Conservation (phyloP, 2,329 filamentous ascomycete genomes). For the Cytospora paraplurivora region DNA sequence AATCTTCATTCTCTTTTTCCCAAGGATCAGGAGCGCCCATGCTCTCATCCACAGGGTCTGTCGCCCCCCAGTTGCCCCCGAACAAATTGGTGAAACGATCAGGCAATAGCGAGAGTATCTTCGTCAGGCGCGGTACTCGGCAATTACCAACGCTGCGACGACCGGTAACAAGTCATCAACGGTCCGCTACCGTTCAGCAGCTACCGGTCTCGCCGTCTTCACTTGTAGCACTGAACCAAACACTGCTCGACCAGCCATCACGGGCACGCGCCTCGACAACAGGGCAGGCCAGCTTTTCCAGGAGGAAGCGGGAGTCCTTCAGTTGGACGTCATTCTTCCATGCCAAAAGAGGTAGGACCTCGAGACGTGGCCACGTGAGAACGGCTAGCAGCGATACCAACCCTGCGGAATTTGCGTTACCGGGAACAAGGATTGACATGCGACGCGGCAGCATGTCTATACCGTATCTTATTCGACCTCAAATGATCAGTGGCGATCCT, state of each 20-base stretch:
- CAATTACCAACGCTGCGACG: conserved; percentile 68
- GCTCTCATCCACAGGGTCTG: conserved; percentile 45
- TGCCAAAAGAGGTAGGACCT: conserved; percentile 39
- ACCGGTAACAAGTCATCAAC: conserved; percentile 78
- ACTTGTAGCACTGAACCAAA: conserved; percentile 31
- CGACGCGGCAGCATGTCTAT: conserved; percentile 32
- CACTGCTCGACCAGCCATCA: conserved; percentile 41
- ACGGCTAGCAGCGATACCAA: conserved; percentile 35
- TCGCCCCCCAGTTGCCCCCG: conserved; percentile 54
- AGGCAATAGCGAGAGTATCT: conserved; percentile 26
- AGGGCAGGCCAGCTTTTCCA: conserved; percentile 24
- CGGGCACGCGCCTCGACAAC: conserved; percentile 31
- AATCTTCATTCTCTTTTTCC: conserved; percentile 67
- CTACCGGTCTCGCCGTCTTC: conserved; percentile 33
- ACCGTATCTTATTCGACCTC: conserved; percentile 43
- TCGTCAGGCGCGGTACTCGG: conserved; percentile 53
- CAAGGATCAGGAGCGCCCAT: conserved; percentile 69
- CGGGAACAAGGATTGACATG: conserved; percentile 36
- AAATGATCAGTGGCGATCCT: conserved; percentile 31
- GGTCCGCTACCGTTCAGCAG: conserved; percentile 70
- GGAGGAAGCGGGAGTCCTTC: conserved; percentile 31
- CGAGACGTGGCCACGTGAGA: conserved; percentile 33
- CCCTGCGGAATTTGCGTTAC: conserved; percentile 39
- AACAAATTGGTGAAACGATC: conserved; percentile 80
- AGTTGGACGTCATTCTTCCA: conserved; percentile 63